A percentile compares a stretch with the other conserved stretches of the same genome.
Evolutionary conservation across 164 flowering plant genomes (phyloP).

Genomic region (Vitis vinifera): ASM3070453v1 NC_081821.1:3979501-3980000

Average conservation of each 20-base stretch:
- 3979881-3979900: no score
- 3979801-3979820: constrained; percentile 36
- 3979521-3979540: no score
- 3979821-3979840: constrained; percentile 45
- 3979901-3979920: no score
- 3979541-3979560: background rate
- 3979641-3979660: constrained; percentile 33
- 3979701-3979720: constrained; percentile 8
- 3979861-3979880: constrained; percentile 19
- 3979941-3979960: no score
- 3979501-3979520: no score
- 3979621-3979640: constrained; percentile 88
- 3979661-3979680: no score
- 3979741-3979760: constrained; percentile 47
- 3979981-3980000: no score
- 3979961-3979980: no score
- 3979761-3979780: constrained; percentile 41
- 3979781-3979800: constrained; percentile 33
- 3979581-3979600: constrained; percentile 2
- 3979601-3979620: constrained; percentile 99
- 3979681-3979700: no score
- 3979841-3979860: constrained; percentile 32
- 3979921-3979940: no score
- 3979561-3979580: background rate
- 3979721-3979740: constrained; percentile 50